Percentiles rank a stretch among this genome's conserved stretches.
Conservation (phyloP, 345 rosid species). For the Linum trigynum region DNA sequence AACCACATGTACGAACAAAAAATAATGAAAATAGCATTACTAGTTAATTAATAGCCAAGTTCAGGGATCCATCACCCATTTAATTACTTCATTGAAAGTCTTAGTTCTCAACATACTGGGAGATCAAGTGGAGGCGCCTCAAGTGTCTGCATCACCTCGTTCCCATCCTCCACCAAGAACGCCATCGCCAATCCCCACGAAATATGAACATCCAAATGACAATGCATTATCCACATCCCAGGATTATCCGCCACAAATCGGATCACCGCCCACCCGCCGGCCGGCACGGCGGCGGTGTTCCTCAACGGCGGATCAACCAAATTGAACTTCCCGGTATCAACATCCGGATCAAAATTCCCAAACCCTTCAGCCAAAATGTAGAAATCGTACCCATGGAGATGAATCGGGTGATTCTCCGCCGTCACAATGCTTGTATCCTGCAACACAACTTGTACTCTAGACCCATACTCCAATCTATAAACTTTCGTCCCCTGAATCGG, state of each 20-base stretch:
- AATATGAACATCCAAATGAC: slow-evolving; percentile 90
- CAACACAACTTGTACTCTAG: slow-evolving; percentile 67
- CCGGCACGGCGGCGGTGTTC: slow-evolving; percentile 73
- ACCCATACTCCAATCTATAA: slow-evolving; percentile 60
- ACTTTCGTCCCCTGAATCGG: slow-evolving; percentile 58
- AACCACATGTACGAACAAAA: no score
- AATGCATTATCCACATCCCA: slow-evolving; percentile 92
- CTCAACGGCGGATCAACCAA: slow-evolving; percentile 84
- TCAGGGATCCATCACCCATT: neutral
- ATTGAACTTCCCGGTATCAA: slow-evolving; percentile 61
- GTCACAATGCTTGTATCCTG: slow-evolving; percentile 80
- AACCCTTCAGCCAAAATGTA: slow-evolving; percentile 74
- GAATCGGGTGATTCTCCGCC: slow-evolving; percentile 85
- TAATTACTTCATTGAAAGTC: neutral
- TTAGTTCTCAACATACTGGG: slow-evolving; percentile 39
- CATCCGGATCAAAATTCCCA: slow-evolving; percentile 72
- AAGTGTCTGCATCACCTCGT: slow-evolving; percentile 44
- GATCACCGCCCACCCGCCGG: slow-evolving; percentile 84
- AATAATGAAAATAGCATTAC: no score
- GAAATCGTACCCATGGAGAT: slow-evolving; percentile 92
- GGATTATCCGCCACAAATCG: slow-evolving; percentile 95
- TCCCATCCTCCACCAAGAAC: slow-evolving; percentile 72
- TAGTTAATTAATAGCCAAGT: no score
- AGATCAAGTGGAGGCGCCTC: slow-evolving; percentile 63
- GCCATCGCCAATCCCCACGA: slow-evolving; percentile 84